A percentile compares a stretch with the other conserved stretches of the same genome.
Evolutionary conservation across 345 rosid genomes (phyloP).

Genomic region (Kernera saxatilis): DNA sequence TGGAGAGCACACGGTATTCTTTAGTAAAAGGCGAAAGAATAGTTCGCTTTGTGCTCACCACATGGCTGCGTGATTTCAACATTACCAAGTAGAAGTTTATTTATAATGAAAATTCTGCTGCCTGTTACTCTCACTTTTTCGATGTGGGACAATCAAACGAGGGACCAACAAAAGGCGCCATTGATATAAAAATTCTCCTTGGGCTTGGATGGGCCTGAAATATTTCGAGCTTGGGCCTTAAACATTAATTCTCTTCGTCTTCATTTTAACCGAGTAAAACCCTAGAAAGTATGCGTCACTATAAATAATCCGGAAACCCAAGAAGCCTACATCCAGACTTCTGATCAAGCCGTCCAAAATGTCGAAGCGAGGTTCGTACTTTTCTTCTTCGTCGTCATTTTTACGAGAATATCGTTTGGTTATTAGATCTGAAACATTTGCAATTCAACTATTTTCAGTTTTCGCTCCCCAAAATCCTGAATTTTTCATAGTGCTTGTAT

Average conservation of each 20-base stretch:
- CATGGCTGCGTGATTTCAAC: constrained; percentile 14
- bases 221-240: background rate
- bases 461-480: background rate
- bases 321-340: background rate
- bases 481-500: background rate
- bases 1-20: constrained; percentile 44
- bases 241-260: background rate
- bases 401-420: too few relatives aligned
- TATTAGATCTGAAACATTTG: background rate
- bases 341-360: constrained; percentile 44
- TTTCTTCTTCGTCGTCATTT: background rate
- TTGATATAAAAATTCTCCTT: background rate
- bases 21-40: constrained; percentile 63
- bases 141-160: constrained; percentile 11
- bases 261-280: background rate
- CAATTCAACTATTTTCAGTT: too few relatives aligned
- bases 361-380: constrained; percentile 82
- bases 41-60: constrained; percentile 36
- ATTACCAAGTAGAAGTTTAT: too few relatives aligned
- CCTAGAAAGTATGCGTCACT: background rate
- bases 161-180: background rate
- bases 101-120: background rate
- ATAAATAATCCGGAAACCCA: constrained; percentile 19
- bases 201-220: constrained; percentile 5
- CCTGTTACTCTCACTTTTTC: background rate